Evolutionary conservation across 148 eudicot genomes (phyloP), one percentile per base, ranked within the genome.

Genomic region (Diospyros lotus): DNA sequence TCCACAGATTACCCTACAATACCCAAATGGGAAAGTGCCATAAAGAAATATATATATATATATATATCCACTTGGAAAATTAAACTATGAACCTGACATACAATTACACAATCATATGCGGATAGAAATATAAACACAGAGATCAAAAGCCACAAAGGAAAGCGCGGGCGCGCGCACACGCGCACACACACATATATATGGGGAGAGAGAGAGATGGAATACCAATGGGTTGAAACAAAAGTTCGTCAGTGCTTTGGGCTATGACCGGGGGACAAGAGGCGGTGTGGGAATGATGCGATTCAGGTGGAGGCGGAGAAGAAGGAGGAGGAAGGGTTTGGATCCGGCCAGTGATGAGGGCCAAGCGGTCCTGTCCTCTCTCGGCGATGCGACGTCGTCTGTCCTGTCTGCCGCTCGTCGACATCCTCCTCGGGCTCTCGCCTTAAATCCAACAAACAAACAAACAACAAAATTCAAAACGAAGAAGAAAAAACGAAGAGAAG

Each of bases 371-470:
- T 0, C 94, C 89, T 77, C 87, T 80, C 63, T 86, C 83, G 4
- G 80, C 39, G n/a, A 89, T 87, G 71, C 91, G 89, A 69, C 93
- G 93, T 63, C 93, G 89, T 74, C 93, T 76, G 17, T 87, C 85
- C 13, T 86, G 91, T 45, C 89, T 75, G 39, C 43, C 69, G 50
- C 39, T 75, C 62, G 82, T 76, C 74, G 70, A 58, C 81, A 72
- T 78, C 43, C 18, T 38, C 56, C 28, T 28, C 28, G 0, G 28
- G 28, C 28, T 28, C 28, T 28, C 28, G 28, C 28, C 28, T 28
- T 28, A 28, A 28, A 28, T 28, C 28, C 28, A 28, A 28, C 28
- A 28, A 28, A 28, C 28, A 28, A 28, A 28, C 5, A 48, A 48
- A 7, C 8, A 48, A 4, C 4, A 4, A 48, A 7, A 48, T 28